Conservation (phyloP, 2,329 filamentous ascomycete genomes). For the Cordyceps fumosorosea region DNA sequence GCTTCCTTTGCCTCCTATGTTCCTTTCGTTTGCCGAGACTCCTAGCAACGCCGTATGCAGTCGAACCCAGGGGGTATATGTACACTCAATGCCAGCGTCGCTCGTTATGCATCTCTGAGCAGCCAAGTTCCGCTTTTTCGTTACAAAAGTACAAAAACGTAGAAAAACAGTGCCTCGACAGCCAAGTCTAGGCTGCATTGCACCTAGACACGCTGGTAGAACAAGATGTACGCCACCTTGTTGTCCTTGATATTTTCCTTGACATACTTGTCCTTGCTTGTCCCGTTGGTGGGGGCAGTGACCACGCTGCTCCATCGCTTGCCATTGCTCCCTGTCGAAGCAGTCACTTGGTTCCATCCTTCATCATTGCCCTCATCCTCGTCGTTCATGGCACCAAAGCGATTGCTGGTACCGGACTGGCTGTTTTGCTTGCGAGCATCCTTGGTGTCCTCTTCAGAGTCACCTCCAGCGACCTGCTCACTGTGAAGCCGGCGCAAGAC, state of each 20-base stretch:
- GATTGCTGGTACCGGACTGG: conserved; percentile 47
- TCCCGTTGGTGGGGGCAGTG: conserved; percentile 51
- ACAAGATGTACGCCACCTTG: conserved; percentile 94
- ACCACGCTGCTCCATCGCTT: conserved; percentile 63
- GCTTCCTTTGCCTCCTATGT: not conserved
- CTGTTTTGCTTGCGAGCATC: conserved; percentile 20
- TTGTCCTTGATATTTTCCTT: conserved; percentile 74
- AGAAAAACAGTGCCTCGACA: not conserved
- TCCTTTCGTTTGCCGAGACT: not conserved
- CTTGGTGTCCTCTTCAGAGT: conserved; percentile 69
- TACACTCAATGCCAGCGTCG: conserved; percentile 8
- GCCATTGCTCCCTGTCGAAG: conserved; percentile 49
- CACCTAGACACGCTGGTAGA: conserved; percentile 71
- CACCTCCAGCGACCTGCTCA: conserved; percentile 83
- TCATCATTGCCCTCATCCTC: conserved; percentile 61
- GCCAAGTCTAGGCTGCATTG: not conserved
- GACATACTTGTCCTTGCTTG: conserved; percentile 50
- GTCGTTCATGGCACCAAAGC: conserved; percentile 65
- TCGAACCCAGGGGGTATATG: not conserved
- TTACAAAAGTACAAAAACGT: conserved; percentile 1
- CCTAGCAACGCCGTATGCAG: not conserved
- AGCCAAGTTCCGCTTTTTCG: not conserved
- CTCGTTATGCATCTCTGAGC: not conserved
- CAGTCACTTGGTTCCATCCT: conserved; percentile 77
- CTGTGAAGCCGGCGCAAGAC: conserved; percentile 75